Evolutionary conservation across 192 early-diverging fungal genomes (phyloP), one percentile per base, ranked within the genome.

Genomic region (Physocladia obscura): DNA sequence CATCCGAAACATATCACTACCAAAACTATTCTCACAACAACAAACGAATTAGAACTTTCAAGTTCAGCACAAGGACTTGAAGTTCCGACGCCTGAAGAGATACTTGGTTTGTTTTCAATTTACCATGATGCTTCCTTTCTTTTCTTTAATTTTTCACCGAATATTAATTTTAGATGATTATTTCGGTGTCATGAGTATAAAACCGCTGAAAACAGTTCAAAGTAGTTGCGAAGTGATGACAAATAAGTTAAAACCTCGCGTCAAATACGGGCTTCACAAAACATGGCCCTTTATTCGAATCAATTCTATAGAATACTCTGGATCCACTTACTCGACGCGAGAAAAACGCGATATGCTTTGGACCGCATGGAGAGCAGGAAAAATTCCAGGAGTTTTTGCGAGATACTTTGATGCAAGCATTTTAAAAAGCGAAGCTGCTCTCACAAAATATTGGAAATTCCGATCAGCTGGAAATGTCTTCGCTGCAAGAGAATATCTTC

Each of bases 1-100:
- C 79, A 81, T 59, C 79, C 79, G 8, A 74, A 81, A 58, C 79
- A 81, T 48, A 57, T 51, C 22, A 74, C 37, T 40, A 75, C 75
- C 56, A 32, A 24, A 38, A 74, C 39, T 31, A 40, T 56, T 8
- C 48, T 4, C 6, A 32, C 40, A 44, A 44, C 8, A 13, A n/a
- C 40, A 13, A n/a, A 8, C 40, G n/a, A 44, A 44, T 44, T 44
- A 8, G 40, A 44, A 44, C 40, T 8, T 8, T n/a, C n/a, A 44
- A 44, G n/a, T 44, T n/a, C n/a, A 44, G n/a, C n/a, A 13, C 8
- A 8, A 13, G 40, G 40, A 13, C 11, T 13, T 13, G 40, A 44
- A 44, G n/a, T 44, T 13, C 11, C 40, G n/a, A 13, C 40, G n/a
- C 40, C 40, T 8, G n/a, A 13, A 13, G 40, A 44, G n/a, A 44